Conservation (phyloP, 805 yeast species). For the Yarrowia bubula region DNA sequence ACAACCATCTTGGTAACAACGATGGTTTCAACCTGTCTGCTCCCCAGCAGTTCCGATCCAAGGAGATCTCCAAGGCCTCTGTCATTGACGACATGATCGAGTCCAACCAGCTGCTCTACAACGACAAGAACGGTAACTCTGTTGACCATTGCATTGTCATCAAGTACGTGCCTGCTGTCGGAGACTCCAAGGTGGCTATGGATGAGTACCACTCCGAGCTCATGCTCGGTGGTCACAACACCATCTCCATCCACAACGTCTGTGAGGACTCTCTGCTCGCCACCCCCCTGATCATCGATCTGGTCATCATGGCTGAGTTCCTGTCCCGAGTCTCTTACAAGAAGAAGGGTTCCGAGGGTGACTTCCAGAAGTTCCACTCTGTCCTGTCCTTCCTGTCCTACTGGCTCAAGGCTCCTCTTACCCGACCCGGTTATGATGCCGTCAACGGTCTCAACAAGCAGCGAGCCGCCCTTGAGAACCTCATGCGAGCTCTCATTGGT, state of each 20-base stretch:
- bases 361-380: constrained; percentile 69
- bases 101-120: constrained; percentile 79
- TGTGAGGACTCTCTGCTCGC: constrained; percentile 96
- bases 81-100: constrained; percentile 94
- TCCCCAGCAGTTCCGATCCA: constrained; percentile 89
- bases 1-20: constrained; percentile 94
- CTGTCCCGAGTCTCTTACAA: constrained; percentile 81
- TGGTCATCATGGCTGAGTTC: constrained; percentile 87
- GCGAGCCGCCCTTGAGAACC: constrained; percentile 87
- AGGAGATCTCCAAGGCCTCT: constrained; percentile 89
- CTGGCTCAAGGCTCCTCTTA: constrained; percentile 96
- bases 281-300: constrained; percentile 88
- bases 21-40: constrained; percentile 92
- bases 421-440: constrained; percentile 85
- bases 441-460: constrained; percentile 94
- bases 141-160: constrained; percentile 95
- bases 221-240: constrained; percentile 97
- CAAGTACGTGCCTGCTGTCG: constrained; percentile 91
- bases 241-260: constrained; percentile 89
- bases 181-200: constrained; percentile 97
- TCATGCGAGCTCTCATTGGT: constrained; percentile 85
- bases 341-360: constrained; percentile 48
- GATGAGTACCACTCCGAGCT: constrained; percentile 96
- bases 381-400: constrained; percentile 84
- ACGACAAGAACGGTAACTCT: constrained; percentile 68